Percentiles rank a stretch among this genome's conserved stretches.
phyloP scores from a whole-genome alignment of 2,329 filamentous ascomycete genomes.

The Epichloe uncinata region DNA sequence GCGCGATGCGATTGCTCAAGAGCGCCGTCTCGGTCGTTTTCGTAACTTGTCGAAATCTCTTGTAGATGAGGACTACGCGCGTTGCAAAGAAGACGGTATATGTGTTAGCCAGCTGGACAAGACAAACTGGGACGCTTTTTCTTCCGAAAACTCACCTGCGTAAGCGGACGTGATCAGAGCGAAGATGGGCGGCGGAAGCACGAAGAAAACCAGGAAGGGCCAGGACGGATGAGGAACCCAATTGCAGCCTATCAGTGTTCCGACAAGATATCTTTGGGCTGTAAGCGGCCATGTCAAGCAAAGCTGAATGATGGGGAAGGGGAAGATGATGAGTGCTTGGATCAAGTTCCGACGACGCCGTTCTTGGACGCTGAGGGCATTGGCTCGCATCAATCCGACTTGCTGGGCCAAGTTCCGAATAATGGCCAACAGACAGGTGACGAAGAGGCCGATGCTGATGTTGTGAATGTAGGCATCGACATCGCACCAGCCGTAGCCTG shows the following conservation, averaged over 20 bases:
- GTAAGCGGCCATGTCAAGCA: slow-evolving; percentile 34
- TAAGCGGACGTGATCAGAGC: slow-evolving; percentile 31
- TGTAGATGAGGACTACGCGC: slow-evolving; percentile 30
- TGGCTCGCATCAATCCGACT: slow-evolving; percentile 30
- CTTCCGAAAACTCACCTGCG: slow-evolving; percentile 23
- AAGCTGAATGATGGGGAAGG: slow-evolving; percentile 36
- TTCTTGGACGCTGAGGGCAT: slow-evolving; percentile 27
- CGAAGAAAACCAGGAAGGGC: slow-evolving; percentile 35
- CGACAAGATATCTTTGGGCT: slow-evolving; percentile 34
- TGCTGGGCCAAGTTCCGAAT: slow-evolving; percentile 40
- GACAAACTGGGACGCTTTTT: neutral
- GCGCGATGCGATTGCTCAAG: slow-evolving; percentile 25
- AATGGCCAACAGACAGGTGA: slow-evolving; percentile 38
- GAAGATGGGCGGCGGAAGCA: slow-evolving; percentile 31
- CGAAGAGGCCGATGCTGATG: slow-evolving; percentile 30
- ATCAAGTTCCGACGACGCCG: slow-evolving; percentile 27
- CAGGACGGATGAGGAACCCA: slow-evolving; percentile 31
- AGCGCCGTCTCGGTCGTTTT: slow-evolving; percentile 27
- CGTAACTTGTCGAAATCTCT: slow-evolving; percentile 33
- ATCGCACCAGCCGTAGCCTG: slow-evolving; percentile 41
- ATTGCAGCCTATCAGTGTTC: slow-evolving; percentile 36
- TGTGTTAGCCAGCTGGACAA: neutral
- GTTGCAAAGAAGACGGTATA: neutral
- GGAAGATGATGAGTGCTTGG: slow-evolving; percentile 42
- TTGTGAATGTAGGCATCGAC: slow-evolving; percentile 35